Conservation (phyloP, 2,329 filamentous ascomycete species). For the Apiospora sp. region DNA sequence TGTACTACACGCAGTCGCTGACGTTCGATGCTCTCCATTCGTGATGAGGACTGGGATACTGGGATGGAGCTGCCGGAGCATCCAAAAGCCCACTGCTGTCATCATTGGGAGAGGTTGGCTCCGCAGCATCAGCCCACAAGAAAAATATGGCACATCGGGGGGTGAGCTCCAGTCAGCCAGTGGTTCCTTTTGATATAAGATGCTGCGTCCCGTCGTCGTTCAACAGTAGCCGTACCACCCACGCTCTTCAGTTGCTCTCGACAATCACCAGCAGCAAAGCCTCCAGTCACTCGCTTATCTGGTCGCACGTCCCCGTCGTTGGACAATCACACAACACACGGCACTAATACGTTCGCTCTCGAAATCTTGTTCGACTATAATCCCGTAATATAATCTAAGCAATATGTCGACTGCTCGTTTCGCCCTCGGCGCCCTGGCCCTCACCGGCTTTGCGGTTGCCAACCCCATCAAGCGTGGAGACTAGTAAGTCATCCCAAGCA, state of each 20-base stretch:
- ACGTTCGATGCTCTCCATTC: conserved; percentile 16
- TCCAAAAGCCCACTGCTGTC: not conserved
- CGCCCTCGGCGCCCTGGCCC: conserved; percentile 17
- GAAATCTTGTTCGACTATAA: conserved; percentile 5
- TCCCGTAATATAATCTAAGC: conserved; percentile 10
- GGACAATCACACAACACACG: not conserved
- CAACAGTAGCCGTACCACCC: not conserved
- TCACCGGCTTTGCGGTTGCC: conserved; percentile 5
- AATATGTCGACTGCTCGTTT: conserved; percentile 14
- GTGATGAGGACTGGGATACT: conserved; percentile 8
- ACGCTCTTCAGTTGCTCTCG: conserved; percentile 15
- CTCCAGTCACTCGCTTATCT: conserved; percentile 21
- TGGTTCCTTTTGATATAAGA: conserved; percentile 8
- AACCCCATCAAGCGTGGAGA: conserved; percentile 10
- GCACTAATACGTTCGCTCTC: conserved; percentile 11
- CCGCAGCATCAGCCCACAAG: conserved; percentile 18
- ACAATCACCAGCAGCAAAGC: conserved; percentile 14
- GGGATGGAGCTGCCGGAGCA: not conserved
- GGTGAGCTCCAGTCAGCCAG: not conserved
- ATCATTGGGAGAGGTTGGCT: conserved; percentile 14
- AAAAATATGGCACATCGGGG: not conserved
- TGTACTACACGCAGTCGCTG: conserved; percentile 10
- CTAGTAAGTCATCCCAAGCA: not conserved
- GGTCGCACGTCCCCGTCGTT: not conserved
- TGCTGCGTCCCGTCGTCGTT: not conserved